Evolutionary conservation across 2,329 filamentous ascomycete genomes (phyloP).

Genomic region (Fusarium keratoplasticum): DNA sequence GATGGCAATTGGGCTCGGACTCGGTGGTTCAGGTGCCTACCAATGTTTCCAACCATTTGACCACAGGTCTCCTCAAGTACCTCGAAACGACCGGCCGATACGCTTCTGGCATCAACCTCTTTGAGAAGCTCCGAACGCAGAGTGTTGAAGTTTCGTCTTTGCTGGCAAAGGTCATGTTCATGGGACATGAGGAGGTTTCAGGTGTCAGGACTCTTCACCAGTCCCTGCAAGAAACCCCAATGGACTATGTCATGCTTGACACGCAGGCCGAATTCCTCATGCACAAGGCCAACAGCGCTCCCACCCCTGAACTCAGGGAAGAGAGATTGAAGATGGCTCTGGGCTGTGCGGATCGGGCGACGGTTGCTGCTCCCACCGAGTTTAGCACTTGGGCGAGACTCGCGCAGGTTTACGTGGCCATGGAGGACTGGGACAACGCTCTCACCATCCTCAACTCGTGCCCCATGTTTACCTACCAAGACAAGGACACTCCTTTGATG

Average conservation of each 20-base stretch:
- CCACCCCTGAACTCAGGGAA: conserved; percentile 66
- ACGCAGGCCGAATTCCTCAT: conserved; percentile 93
- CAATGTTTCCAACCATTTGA: conserved; percentile 94
- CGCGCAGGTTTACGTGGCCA: conserved; percentile 90
- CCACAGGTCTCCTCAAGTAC: conserved; percentile 92
- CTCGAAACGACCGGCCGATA: conserved; percentile 96
- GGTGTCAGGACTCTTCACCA: conserved; percentile 90
- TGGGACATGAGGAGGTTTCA: conserved; percentile 97
- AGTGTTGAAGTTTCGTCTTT: conserved; percentile 96
- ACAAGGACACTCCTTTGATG: conserved; percentile 95
- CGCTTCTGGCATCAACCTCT: conserved; percentile 95
- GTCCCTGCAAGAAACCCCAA: conserved; percentile 88
- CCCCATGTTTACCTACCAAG: conserved; percentile 99
- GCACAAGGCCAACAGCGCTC: conserved; percentile 76
- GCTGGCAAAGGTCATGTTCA: conserved; percentile 89
- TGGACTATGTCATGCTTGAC: conserved; percentile 98
- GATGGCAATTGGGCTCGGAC: conserved; percentile 95
- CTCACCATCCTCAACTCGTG: conserved; percentile 97
- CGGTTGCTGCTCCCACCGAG: conserved; percentile 94
- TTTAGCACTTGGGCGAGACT: conserved; percentile 97
- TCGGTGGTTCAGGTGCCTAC: conserved; percentile 98
- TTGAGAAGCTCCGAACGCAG: conserved; percentile 91
- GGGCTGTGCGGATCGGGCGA: conserved; percentile 93
- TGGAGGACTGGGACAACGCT: conserved; percentile 97
- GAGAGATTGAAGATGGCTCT: conserved; percentile 86